phyloP scores from a whole-genome alignment of 352 stramenopile genomes.

The Aphanomyces astaci region DNA sequence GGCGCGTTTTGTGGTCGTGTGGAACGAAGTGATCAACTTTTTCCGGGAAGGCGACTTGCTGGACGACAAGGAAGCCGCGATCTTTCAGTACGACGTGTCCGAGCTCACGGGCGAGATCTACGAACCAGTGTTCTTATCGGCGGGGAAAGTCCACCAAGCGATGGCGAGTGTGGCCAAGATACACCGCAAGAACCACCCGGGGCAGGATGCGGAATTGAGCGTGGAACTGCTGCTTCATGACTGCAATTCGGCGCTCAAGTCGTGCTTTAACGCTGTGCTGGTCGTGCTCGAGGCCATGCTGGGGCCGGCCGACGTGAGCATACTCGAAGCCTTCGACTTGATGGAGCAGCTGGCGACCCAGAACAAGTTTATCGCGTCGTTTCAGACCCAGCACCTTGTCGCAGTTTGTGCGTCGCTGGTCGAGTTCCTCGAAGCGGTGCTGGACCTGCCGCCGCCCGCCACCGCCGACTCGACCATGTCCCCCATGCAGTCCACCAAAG shows the following conservation, averaged over 20 bases:
- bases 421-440: constrained; percentile 64
- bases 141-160: constrained; percentile 57
- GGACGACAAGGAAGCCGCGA: constrained; percentile 65
- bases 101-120: constrained; percentile 57
- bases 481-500: constrained; percentile 41
- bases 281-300: constrained; percentile 63
- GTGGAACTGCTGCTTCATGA: constrained; percentile 65
- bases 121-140: constrained; percentile 69
- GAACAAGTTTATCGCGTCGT: constrained; percentile 58
- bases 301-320: constrained; percentile 51
- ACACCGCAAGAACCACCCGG: constrained; percentile 34
- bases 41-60: constrained; percentile 65
- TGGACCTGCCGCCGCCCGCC: constrained; percentile 60
- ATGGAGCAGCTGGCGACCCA: constrained; percentile 56
- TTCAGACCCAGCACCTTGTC: constrained; percentile 43
- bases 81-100: constrained; percentile 67
- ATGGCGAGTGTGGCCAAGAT: constrained; percentile 53
- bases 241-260: constrained; percentile 57
- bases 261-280: constrained; percentile 66
- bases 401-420: constrained; percentile 50
- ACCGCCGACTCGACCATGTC: constrained; percentile 40
- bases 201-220: constrained; percentile 45
- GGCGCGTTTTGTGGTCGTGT: constrained; percentile 71
- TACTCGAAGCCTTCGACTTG: constrained; percentile 50
- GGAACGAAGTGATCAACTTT: constrained; percentile 74